Evolutionary conservation across 2,329 filamentous ascomycete species (phyloP).

Genomic region (Teratosphaeria destructans): DNA sequence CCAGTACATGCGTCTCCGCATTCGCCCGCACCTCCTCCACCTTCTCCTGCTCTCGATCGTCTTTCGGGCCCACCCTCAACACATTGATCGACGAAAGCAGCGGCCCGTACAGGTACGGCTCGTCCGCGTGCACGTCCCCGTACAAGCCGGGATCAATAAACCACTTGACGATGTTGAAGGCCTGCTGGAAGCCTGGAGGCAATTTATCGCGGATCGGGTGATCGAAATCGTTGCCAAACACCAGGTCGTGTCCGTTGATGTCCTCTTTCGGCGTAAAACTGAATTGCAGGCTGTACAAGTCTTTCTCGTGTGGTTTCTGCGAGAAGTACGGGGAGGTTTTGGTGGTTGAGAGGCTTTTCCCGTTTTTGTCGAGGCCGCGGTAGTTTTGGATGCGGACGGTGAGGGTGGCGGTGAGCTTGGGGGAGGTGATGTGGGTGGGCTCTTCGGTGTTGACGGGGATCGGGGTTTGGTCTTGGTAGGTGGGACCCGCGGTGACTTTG

Average conservation of each 20-base stretch:
- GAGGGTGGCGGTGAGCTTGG: constrained; percentile 55
- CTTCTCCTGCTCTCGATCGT: constrained; percentile 23
- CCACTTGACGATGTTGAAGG: constrained; percentile 78
- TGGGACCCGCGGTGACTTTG: constrained; percentile 68
- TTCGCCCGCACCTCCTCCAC: constrained; percentile 35
- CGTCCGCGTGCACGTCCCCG: constrained; percentile 78
- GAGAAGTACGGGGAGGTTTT: constrained; percentile 68
- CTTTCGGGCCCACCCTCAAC: constrained; percentile 52
- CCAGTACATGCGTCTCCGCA: constrained; percentile 49
- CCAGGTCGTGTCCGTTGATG: constrained; percentile 60
- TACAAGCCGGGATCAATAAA: constrained; percentile 85
- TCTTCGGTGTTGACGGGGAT: constrained; percentile 65
- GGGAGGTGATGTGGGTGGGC: constrained; percentile 52
- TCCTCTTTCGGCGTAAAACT: constrained; percentile 60
- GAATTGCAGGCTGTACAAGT: constrained; percentile 80
- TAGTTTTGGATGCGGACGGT: constrained; percentile 64
- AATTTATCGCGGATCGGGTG: constrained; percentile 76
- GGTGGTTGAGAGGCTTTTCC: constrained; percentile 22
- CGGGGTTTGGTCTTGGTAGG: constrained; percentile 62
- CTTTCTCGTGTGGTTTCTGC: constrained; percentile 55
- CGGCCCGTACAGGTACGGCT: constrained; percentile 76
- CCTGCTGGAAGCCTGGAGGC: constrained; percentile 76
- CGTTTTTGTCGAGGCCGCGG: constrained; percentile 57
- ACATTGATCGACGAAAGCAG: constrained; percentile 71
- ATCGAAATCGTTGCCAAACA: constrained; percentile 95